Conservation (phyloP, 176 grass and related monocot species). For the Oryza meridionalis region DNA sequence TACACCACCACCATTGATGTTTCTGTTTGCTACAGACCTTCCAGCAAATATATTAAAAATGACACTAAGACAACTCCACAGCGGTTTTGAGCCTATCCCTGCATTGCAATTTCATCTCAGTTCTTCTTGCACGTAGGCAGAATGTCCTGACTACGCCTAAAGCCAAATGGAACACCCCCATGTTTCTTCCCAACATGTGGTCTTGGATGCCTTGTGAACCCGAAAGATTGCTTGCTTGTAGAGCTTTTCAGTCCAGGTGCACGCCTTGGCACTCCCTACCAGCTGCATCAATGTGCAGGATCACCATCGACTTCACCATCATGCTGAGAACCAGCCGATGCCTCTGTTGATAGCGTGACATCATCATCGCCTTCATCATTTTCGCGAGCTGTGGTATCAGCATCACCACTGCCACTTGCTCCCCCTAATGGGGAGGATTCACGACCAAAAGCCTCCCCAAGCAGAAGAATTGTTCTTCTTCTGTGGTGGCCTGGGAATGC, state of each 20-base stretch:
- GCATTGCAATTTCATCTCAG: background rate
- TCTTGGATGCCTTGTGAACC: background rate
- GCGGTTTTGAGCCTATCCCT: constrained; percentile 2
- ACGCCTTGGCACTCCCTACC: background rate
- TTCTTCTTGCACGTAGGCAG: constrained; percentile 35
- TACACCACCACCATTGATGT: constrained; percentile 42
- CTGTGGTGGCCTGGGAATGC: constrained; percentile 15
- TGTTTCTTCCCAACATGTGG: constrained; percentile 19
- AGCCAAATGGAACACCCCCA: background rate
- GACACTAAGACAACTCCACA: constrained; percentile 12
- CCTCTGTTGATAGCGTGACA: constrained; percentile 24
- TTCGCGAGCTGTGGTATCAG: background rate
- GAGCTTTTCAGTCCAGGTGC: constrained; percentile 26
- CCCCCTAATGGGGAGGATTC: constrained; percentile 6
- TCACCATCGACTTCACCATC: constrained; percentile 33
- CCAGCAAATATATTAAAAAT: constrained; percentile 20
- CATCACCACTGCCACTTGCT: constrained; percentile 9
- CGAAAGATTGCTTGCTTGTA: background rate
- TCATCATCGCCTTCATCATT: constrained; percentile 21
- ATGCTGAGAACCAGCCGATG: constrained; percentile 32
- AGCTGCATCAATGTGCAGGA: constrained; percentile 35
- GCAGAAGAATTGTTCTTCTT: constrained; percentile 41
- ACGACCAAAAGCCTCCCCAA: constrained; percentile 21
- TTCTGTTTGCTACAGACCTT: constrained; percentile 29
- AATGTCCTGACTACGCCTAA: constrained; percentile 33